Conservation (phyloP, 129 eudicot genomes). For the Saussurea involucrata region DNA sequence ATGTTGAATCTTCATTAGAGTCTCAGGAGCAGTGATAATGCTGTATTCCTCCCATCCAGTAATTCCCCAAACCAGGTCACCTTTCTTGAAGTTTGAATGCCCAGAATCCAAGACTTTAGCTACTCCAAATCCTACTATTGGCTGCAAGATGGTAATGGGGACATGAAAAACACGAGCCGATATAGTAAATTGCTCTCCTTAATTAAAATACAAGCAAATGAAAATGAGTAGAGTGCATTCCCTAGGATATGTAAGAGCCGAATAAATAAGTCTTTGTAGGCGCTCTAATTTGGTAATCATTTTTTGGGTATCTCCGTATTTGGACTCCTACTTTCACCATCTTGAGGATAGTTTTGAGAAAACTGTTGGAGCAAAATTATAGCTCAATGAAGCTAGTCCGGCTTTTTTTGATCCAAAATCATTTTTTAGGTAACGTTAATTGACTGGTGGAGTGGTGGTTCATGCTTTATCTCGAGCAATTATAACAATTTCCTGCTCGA, state of each 20-base stretch:
- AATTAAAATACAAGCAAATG: background rate
- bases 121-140: constrained; percentile 58
- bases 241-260: background rate
- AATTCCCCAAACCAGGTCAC: constrained; percentile 60
- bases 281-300: too few relatives aligned
- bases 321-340: too few relatives aligned
- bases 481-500: background rate
- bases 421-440: background rate
- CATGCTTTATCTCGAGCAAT: background rate
- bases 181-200: background rate
- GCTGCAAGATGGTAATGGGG: constrained; percentile 28
- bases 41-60: constrained; percentile 76
- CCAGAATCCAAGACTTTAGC: constrained; percentile 56
- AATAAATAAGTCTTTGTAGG: background rate
- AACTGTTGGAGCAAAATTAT: too few relatives aligned
- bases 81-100: constrained; percentile 56
- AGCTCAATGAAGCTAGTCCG: background rate
- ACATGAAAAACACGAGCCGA: constrained; percentile 3
- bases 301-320: too few relatives aligned
- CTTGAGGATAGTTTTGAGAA: too few relatives aligned
- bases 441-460: background rate
- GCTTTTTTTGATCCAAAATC: background rate
- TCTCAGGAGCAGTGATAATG: constrained; percentile 31
- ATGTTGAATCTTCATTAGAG: constrained; percentile 45
- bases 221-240: background rate